Evolutionary conservation across 139 green algal genomes (phyloP).

Genomic region (Bryopsis sp.): DNA sequence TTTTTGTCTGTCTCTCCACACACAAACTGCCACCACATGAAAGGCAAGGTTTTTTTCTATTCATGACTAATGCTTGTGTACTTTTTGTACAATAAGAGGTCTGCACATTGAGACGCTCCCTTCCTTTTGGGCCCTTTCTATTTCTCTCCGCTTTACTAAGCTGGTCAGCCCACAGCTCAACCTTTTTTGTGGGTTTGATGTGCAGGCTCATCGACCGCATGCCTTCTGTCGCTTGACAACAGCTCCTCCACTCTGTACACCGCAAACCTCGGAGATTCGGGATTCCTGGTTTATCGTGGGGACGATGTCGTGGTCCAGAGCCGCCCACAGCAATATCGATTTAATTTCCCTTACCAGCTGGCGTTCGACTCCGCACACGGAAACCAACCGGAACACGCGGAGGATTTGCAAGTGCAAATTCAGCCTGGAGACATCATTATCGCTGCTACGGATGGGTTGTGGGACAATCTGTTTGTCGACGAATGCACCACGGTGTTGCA

Average conservation of each 20-base stretch:
- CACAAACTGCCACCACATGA: too few relatives aligned
- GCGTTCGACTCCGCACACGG: constrained; percentile 25
- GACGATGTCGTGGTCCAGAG: constrained; percentile 64
- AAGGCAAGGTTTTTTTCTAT: too few relatives aligned
- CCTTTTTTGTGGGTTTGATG: background rate
- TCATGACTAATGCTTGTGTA: too few relatives aligned
- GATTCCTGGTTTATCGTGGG: constrained; percentile 47
- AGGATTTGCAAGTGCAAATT: constrained; percentile 43
- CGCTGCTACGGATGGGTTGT: constrained; percentile 87
- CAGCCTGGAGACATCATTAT: constrained; percentile 82
- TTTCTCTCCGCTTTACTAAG: too few relatives aligned
- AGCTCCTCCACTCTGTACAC: constrained; percentile 44
- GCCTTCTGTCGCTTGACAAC: constrained; percentile 60
- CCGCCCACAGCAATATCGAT: constrained; percentile 89
- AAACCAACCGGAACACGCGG: constrained; percentile 12
- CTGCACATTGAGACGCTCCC: too few relatives aligned
- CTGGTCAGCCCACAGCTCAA: too few relatives aligned
- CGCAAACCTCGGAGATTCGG: constrained; percentile 79
- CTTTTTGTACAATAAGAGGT: too few relatives aligned
- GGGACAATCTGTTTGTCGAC: constrained; percentile 94
- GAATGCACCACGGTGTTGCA: constrained; percentile 57
- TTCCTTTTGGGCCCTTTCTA: background rate
- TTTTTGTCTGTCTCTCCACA: too few relatives aligned
- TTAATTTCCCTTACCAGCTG: constrained; percentile 97
- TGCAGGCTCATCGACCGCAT: constrained; percentile 70